Conservation (phyloP, 495 filamentous ascomycete genomes). For the Penicillium desertorum region DNA sequence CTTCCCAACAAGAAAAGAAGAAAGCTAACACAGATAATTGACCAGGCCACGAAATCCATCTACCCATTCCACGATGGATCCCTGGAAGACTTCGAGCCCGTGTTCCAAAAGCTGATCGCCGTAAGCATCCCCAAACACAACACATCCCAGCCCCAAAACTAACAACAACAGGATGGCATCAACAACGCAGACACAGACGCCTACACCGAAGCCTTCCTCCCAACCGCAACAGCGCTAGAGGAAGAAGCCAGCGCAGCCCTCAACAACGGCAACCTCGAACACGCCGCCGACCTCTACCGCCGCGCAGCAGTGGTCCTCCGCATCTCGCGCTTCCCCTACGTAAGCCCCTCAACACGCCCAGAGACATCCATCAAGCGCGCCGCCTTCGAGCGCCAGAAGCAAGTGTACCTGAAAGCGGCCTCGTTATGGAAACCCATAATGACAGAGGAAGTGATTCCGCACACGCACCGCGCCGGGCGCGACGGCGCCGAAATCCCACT, state of each 20-base stretch:
- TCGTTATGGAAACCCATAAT: slow-evolving; percentile 54
- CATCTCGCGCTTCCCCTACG: slow-evolving; percentile 73
- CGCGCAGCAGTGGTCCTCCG: slow-evolving; percentile 70
- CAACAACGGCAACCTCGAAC: slow-evolving; percentile 41
- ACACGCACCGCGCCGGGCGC: slow-evolving; percentile 44
- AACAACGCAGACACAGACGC: slow-evolving; percentile 62
- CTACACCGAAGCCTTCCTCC: slow-evolving; percentile 64
- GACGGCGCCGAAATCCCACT: slow-evolving; percentile 63
- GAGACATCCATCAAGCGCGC: slow-evolving; percentile 50
- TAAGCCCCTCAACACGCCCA: slow-evolving; percentile 42
- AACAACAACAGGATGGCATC: slow-evolving; percentile 46
- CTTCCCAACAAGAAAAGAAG: not conserved
- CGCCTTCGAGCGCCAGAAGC: slow-evolving; percentile 69
- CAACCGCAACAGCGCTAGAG: slow-evolving; percentile 55
- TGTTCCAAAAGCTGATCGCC: slow-evolving; percentile 62
- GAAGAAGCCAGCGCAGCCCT: slow-evolving; percentile 47
- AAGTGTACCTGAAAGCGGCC: slow-evolving; percentile 60
- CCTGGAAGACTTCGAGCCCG: slow-evolving; percentile 69
- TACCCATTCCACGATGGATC: slow-evolving; percentile 79
- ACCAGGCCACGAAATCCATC: slow-evolving; percentile 59
- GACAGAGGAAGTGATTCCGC: slow-evolving; percentile 60
- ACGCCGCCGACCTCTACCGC: slow-evolving; percentile 63
- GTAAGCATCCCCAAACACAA: slow-evolving; percentile 33
- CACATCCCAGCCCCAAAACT: not conserved
- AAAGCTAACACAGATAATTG: slow-evolving; percentile 12